Conservation (phyloP, 257 asterid genomes). For the Mentha longifolia region DNA sequence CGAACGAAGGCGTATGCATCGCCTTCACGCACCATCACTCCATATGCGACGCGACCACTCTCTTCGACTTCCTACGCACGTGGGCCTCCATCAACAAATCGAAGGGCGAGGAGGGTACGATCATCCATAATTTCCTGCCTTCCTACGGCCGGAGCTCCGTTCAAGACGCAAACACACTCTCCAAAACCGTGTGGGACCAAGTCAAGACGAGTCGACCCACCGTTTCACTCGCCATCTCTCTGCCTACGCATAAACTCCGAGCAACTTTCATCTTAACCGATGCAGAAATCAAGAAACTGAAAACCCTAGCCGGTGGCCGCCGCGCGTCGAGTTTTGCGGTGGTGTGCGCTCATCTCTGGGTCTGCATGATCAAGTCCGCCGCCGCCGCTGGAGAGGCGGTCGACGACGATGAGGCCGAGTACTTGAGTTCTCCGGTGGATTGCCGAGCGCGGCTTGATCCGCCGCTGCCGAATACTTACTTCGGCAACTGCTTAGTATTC, state of each 20-base stretch:
- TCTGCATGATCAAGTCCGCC: conserved; percentile 25
- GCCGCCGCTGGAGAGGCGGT: conserved; percentile 25
- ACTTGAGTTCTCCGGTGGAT: background rate
- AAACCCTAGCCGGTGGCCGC: background rate
- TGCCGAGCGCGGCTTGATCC: background rate
- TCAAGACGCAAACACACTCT: background rate
- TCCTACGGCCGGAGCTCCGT: conserved; percentile 1
- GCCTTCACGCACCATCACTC: conserved; percentile 16
- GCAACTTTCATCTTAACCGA: background rate
- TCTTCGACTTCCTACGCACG: background rate
- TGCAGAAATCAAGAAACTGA: background rate
- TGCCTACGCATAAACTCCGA: background rate
- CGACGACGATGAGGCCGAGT: conserved; percentile 23
- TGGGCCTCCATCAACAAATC: conserved; percentile 25
- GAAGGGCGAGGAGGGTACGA: background rate
- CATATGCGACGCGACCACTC: background rate
- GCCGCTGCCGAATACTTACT: conserved; percentile 22
- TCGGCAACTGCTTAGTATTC: conserved; percentile 24
- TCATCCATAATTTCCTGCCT: background rate
- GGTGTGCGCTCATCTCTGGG: conserved; percentile 25
- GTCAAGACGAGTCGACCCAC: background rate
- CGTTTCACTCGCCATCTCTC: background rate
- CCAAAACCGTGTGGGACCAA: background rate
- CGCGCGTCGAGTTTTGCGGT: background rate
- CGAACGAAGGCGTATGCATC: background rate